Base-by-base conservation (phyloP, 495 filamentous ascomycete genomes). In the Haplographium delicatum region DNA sequence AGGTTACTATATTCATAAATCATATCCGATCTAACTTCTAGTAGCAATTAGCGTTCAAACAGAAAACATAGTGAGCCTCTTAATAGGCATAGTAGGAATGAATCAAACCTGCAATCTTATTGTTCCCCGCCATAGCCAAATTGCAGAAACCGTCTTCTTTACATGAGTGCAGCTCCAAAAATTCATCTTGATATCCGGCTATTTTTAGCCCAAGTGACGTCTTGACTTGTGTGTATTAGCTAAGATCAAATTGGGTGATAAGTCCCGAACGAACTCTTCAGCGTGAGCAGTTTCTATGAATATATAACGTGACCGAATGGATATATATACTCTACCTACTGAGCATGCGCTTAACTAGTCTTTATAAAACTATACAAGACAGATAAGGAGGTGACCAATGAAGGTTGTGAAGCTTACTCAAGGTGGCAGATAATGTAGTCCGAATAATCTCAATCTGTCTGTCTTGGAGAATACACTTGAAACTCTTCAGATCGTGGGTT, bases 41-140 rank as follows among this genome's bases (percentile, higher is more conserved):
- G n/a, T n/a, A n/a, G n/a, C n/a, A n/a, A n/a, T n/a, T n/a, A n/a
- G n/a, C n/a, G n/a, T n/a, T n/a, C n/a, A n/a, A n/a, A n/a, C n/a
- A n/a, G n/a, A n/a, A n/a, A n/a, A n/a, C n/a, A n/a, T n/a, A n/a
- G n/a, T n/a, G n/a, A n/a, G n/a, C n/a, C n/a, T n/a, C n/a, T n/a
- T n/a, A n/a, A n/a, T n/a, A n/a, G n/a, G n/a, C 13, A 10, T 38
- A 28, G 37, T 13, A 26, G 26, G 23, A 31, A 31, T 33, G 7
- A 23, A n/a, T n/a, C 19, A 28, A 47, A 50, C 56, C 56, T 24
- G 62, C 65, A 39, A 68, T 20, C 4, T 57, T 33, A 13, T 61
- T 64, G 50, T 70, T 70, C 15, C 64, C 63, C 7, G 65, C 64
- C 26, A 67, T 48, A 10, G 65, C 65, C 41, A 60, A 49, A 0